Percentiles rank a stretch among this genome's conserved stretches.
These are phyloP conservation scores for Emmonsiellopsis sp. DNA, from an alignment of 2,329 filamentous ascomycete genomes.

Conservation along the genomic window DNA sequence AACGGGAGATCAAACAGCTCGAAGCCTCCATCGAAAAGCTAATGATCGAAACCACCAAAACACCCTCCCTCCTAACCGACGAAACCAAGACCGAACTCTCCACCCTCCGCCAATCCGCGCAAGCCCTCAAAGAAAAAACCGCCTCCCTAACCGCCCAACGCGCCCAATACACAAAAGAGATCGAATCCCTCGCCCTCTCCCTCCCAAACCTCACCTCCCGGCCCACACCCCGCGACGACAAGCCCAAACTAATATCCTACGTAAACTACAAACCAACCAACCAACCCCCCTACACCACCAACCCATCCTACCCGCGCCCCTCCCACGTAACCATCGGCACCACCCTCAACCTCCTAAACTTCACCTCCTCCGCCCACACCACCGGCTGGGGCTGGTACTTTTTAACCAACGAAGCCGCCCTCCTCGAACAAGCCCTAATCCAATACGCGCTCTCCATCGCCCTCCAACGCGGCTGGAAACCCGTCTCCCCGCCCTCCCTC, in stretches of 20 bases:
- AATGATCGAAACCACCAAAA: conserved; percentile 17
- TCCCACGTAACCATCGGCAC: conserved; percentile 82
- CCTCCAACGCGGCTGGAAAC: conserved; percentile 64
- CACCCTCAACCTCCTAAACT: conserved; percentile 84
- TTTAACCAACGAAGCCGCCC: conserved; percentile 78
- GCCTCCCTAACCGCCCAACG: conserved; percentile 24
- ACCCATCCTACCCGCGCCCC: conserved; percentile 32
- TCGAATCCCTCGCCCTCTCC: conserved; percentile 64
- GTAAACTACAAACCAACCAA: conserved; percentile 62
- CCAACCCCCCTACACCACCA: conserved; percentile 25
- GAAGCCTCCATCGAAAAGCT: conserved; percentile 32
- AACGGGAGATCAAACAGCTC: conserved; percentile 36
- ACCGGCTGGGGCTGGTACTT: conserved; percentile 99
- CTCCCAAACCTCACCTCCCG: conserved; percentile 80
- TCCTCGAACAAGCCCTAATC: conserved; percentile 89
- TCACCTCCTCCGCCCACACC: conserved; percentile 67
- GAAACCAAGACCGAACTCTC: conserved; percentile 16
- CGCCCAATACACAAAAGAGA: conserved; percentile 44
- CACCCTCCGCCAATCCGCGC: conserved; percentile 28
- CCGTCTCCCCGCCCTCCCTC: conserved; percentile 76
- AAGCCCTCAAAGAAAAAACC: conserved; percentile 29
- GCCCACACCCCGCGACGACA: conserved; percentile 61
- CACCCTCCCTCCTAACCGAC: neutral
- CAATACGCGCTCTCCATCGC: conserved; percentile 74
- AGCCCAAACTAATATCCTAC: conserved; percentile 60